Base-by-base conservation (phyloP, 345 rosid species). In the Pistacia integerrima region DNA sequence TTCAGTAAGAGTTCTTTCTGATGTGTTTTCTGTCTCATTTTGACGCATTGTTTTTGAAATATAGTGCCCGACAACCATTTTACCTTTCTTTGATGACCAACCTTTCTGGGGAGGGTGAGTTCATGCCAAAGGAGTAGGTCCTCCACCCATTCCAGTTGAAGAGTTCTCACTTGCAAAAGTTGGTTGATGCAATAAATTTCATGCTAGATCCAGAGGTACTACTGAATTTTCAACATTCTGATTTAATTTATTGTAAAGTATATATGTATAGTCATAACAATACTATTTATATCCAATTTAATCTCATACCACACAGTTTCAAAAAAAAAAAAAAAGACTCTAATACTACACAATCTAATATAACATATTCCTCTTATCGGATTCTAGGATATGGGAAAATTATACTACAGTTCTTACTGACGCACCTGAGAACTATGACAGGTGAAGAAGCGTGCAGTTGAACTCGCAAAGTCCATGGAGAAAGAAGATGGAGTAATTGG, bases 81-180 rank as follows among this genome's bases (percentile, higher is more conserved):
- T 97, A 62, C 98, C 99, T 69, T 94, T 94, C 85, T 94, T 97
- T 74, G 98, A 97, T 36, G 99, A 97, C 82, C 99, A 97, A 85
- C 97, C 93, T 64, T 96, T 96, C 80, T 96, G 99, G 99, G 99
- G 99, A 79, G 98, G 92, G 25, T 81, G 82, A 76, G 98, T 97
- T 41, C 89, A 90, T 76, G 97, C 90, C 76, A 88, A 97, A 81
- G 90, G 97, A 74, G 95, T 97, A 13, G 99, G 99, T 70, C 99
- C 99, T 74, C 41, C 83, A 4, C 99, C 99, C 48, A 93, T 96
- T 51, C 98, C 94, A 38, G 88, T 96, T 11, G 97, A 94, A 18
- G 98, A 97, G 79, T 94, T 94, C 80, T 88, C 97, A 51, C 92
- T 87, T 77, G 81, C 86, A 25, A 25, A 97, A 93, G 84, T 84